Evolutionary conservation across 2,329 filamentous ascomycete species (phyloP), one percentile per base, ranked within the genome.

Genomic region (Alternaria ethzedia): DNA sequence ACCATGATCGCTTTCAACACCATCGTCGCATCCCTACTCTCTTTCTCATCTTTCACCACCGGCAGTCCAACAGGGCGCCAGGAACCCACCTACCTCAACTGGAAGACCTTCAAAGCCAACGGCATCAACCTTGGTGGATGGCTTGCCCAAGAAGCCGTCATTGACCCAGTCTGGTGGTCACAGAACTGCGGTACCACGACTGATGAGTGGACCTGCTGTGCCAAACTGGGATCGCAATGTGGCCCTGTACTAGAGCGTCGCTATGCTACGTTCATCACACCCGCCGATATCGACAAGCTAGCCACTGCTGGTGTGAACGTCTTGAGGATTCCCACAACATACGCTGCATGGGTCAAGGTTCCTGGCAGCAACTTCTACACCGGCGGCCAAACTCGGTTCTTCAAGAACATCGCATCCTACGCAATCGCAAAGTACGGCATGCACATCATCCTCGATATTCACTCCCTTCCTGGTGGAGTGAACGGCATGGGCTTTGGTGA

Each of bases 141-240:
- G 78, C 61, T 80, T 9, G 70, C 67, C n/a, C 71, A 78, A 61
- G 78, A 80, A 60, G 57, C 63, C 4, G 57, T 44, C 10, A 70
- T 74, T 26, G 76, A 79, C 52, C 68, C 75, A 3, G 59, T 55
- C 13, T 79, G 67, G 67, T 80, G 73, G 72, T 61, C 64, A 26
- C 54, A 57, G 6, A 62, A 69, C n/a, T 67, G 65, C 51, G 65
- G 64, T 45, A 55, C 56, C 28, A 70, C 73, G 20, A 51, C 69
- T 15, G 79, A 81, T 54, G 78, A 81, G 66, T 81, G 78, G 78
- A 73, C 57, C 11, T 70, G 75, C 21, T 82, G 79, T 61, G 52
- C 60, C 17, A 63, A 69, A 15, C 68, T 80, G 3, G 76, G 78
- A 12, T 28, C 64, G 8, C 57, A 71, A 47, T 79, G 77, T 54